Conservation (phyloP, 2,329 filamentous ascomycete species). For the Xylaria sp. region DNA sequence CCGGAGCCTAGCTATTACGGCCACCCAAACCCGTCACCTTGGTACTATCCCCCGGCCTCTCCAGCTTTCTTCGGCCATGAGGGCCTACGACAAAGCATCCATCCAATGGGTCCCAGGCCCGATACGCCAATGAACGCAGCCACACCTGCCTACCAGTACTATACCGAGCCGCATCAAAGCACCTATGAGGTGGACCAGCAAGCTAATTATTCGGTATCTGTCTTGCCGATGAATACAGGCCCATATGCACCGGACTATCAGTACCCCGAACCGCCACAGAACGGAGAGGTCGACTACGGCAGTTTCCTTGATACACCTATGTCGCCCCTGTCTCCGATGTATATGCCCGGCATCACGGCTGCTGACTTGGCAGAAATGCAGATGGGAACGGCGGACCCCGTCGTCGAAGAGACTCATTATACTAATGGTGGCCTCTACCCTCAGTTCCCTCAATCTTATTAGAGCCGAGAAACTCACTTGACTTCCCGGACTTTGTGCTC, state of each 20-base stretch:
- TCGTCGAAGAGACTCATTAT: too few relatives aligned
- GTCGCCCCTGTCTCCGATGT: conserved; percentile 18
- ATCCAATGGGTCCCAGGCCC: conserved; percentile 25
- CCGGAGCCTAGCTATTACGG: not conserved
- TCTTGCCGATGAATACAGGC: not conserved
- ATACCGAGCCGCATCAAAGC: not conserved
- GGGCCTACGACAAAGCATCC: conserved; percentile 29
- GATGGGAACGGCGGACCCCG: not conserved
- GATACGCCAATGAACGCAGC: not conserved
- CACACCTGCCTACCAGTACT: conserved; percentile 2
- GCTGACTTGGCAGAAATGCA: not conserved
- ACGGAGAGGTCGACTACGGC: not conserved
- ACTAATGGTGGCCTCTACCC: not conserved
- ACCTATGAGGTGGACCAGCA: not conserved
- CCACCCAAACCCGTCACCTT: not conserved
- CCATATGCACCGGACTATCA: not conserved
- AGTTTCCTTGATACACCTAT: conserved; percentile 1
- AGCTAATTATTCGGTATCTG: not conserved
- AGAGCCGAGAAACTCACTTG: not conserved
- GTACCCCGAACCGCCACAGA: conserved; percentile 9
- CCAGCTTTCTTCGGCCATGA: conserved; percentile 8
- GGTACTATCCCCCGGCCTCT: conserved; percentile 11
- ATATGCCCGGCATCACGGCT: not conserved
- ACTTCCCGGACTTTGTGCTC: not conserved
- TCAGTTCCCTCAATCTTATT: not conserved